phyloP scores from a whole-genome alignment of 148 eudicot genomes.

The Nyssa sinensis region DNA sequence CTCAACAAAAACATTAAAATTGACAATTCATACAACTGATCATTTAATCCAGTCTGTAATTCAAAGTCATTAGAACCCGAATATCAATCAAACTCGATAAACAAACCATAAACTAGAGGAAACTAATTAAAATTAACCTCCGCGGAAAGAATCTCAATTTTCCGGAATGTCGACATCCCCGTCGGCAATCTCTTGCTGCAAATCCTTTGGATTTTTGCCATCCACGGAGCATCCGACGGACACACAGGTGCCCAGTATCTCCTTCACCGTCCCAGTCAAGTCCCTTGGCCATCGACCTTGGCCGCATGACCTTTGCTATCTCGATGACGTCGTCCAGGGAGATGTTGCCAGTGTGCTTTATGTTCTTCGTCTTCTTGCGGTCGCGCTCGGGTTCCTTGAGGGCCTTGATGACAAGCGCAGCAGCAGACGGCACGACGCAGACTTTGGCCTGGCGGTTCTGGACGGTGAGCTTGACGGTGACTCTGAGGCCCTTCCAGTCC shows the following conservation, averaged over 20 bases:
- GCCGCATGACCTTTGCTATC: slow-evolving; percentile 21
- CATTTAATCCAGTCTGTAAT: not conserved
- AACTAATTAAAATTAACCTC: not conserved
- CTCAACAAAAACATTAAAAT: not conserved
- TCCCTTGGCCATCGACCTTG: slow-evolving; percentile 26
- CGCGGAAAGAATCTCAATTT: not conserved
- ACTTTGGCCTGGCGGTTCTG: slow-evolving; percentile 33
- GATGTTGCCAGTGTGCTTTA: slow-evolving; percentile 23
- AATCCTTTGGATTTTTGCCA: slow-evolving; percentile 24
- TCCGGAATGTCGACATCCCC: slow-evolving; percentile 23
- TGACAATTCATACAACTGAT: not conserved
- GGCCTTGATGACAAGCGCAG: slow-evolving; percentile 26
- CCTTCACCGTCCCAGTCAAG: slow-evolving; percentile 23
- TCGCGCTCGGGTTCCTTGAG: slow-evolving; percentile 27
- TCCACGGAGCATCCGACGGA: too few relatives aligned
- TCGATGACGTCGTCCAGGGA: slow-evolving; percentile 26
- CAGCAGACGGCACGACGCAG: slow-evolving; percentile 28
- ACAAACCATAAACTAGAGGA: not conserved
- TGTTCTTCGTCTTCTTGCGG: too few relatives aligned
- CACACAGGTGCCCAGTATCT: slow-evolving; percentile 25
- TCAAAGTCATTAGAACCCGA: not conserved
- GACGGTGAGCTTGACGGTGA: too few relatives aligned
- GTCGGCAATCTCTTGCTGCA: slow-evolving; percentile 24
- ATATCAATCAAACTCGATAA: not conserved
- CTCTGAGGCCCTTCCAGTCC: too few relatives aligned